Evolutionary conservation across 2,329 filamentous ascomycete genomes (phyloP).

Genomic region (Talaromyces marneffei): DNA sequence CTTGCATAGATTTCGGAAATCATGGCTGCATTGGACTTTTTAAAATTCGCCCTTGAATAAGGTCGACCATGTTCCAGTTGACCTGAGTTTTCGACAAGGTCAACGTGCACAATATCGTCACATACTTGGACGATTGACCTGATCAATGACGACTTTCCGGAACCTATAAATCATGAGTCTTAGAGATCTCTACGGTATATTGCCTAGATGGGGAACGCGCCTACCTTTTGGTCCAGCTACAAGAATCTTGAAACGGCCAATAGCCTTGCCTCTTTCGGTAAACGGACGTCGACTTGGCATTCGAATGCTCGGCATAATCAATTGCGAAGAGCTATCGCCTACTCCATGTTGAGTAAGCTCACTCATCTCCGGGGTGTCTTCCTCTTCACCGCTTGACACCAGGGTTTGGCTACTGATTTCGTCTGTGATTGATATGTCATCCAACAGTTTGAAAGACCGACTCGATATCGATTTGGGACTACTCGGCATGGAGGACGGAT

Average conservation of each 20-base stretch:
- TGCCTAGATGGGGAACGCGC: background rate
- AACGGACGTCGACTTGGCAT: conserved; percentile 88
- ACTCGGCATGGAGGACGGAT: conserved; percentile 48
- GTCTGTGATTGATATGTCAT: conserved; percentile 51
- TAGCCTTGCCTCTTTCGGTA: conserved; percentile 73
- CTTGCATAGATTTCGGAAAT: conserved; percentile 70
- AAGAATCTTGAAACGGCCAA: conserved; percentile 85
- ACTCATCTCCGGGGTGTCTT: conserved; percentile 22
- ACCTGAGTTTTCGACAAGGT: conserved; percentile 46
- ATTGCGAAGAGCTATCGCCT: conserved; percentile 52
- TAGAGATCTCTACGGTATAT: background rate
- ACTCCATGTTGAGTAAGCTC: background rate
- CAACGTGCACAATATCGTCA: conserved; percentile 90
- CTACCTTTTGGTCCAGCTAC: conserved; percentile 72
- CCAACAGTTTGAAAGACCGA: conserved; percentile 54
- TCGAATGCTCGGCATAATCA: conserved; percentile 95
- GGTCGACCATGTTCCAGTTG: background rate
- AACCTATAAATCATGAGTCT: conserved; percentile 46
- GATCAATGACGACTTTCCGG: conserved; percentile 85
- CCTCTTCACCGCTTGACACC: conserved; percentile 53
- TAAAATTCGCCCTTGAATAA: conserved; percentile 6
- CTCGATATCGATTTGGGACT: conserved; percentile 56
- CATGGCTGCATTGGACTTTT: conserved; percentile 19
- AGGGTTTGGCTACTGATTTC: conserved; percentile 53
- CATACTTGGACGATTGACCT: conserved; percentile 80